A percentile compares a stretch with the other conserved stretches of the same genome.
These are phyloP conservation scores for Alternaria ethzedia DNA, from an alignment of 2,329 filamentous ascomycete genomes.

Conservation along the genomic window DNA sequence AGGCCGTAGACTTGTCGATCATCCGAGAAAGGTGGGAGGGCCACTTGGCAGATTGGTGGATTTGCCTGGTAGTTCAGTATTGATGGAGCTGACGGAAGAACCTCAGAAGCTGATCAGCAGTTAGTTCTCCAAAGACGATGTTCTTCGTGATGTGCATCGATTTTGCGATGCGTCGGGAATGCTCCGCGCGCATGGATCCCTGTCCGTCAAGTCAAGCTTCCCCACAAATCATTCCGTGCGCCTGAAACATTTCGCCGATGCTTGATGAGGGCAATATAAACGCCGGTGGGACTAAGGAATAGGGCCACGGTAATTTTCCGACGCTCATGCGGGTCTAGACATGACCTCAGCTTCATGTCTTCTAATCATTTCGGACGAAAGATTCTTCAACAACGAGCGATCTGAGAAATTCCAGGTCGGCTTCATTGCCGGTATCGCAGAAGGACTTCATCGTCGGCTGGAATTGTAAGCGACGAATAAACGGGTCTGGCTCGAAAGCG, in stretches of 20 bases:
- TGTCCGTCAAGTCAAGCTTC: slow-evolving; percentile 3
- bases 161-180: background rate
- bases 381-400: slow-evolving; percentile 14
- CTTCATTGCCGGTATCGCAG: background rate
- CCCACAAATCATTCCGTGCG: slow-evolving; percentile 13
- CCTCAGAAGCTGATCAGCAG: background rate
- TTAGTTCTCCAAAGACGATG: background rate
- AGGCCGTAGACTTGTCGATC: background rate
- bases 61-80: slow-evolving; percentile 1
- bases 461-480: background rate
- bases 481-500: background rate
- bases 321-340: background rate
- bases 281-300: slow-evolving; percentile 3
- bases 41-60: slow-evolving; percentile 21
- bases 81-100: slow-evolving; percentile 14
- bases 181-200: slow-evolving; percentile 9
- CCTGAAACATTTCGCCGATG: slow-evolving; percentile 27
- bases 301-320: slow-evolving; percentile 17
- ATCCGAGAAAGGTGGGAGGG: background rate
- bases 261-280: slow-evolving; percentile 29
- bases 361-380: slow-evolving; percentile 19
- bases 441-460: slow-evolving; percentile 10
- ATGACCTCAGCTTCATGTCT: background rate
- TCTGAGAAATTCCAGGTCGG: slow-evolving; percentile 15
- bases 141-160: background rate